A percentile compares a stretch with the other conserved stretches of the same genome.
These are phyloP conservation scores for Jamesozyma spencerorum DNA, from an alignment of 805 yeast species.

Conservation along the genomic window DNA sequence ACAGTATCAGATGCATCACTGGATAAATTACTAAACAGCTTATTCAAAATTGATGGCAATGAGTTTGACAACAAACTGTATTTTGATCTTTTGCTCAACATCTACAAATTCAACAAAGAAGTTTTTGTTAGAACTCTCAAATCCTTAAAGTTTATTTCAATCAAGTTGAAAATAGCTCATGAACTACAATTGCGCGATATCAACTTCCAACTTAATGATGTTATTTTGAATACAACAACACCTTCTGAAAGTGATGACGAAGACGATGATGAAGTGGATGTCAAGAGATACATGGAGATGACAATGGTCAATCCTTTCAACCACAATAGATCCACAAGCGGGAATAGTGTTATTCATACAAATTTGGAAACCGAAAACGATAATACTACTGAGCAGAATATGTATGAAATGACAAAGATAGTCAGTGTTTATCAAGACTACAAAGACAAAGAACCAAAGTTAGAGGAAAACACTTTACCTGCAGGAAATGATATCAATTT, in stretches of 20 bases:
- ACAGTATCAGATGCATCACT: background rate
- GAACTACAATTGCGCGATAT: constrained; percentile 20
- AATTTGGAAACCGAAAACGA: constrained; percentile 1
- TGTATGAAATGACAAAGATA: constrained; percentile 29
- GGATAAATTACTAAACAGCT: constrained; percentile 3
- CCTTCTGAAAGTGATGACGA: background rate
- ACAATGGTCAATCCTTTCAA: constrained; percentile 30
- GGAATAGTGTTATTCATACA: constrained; percentile 20
- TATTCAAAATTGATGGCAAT: constrained; percentile 23
- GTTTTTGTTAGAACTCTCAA: constrained; percentile 11
- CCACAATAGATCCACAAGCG: constrained; percentile 11
- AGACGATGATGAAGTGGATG: constrained; percentile 14
- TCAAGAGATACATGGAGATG: constrained; percentile 24
- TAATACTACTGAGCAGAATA: constrained; percentile 5
- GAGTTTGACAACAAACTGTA: constrained; percentile 22
- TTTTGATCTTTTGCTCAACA: constrained; percentile 13
- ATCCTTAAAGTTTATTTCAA: constrained; percentile 16
- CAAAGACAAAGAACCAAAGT: background rate
- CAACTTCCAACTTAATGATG: constrained; percentile 8
- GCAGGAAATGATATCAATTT: constrained; percentile 13
- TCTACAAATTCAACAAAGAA: constrained; percentile 9
- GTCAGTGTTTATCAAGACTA: constrained; percentile 23
- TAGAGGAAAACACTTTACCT: constrained; percentile 7
- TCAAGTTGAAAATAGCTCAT: constrained; percentile 22
- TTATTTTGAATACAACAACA: background rate